Base-by-base conservation (phyloP, 2,329 filamentous ascomycete genomes). In the Aspergillus bombycis region DNA sequence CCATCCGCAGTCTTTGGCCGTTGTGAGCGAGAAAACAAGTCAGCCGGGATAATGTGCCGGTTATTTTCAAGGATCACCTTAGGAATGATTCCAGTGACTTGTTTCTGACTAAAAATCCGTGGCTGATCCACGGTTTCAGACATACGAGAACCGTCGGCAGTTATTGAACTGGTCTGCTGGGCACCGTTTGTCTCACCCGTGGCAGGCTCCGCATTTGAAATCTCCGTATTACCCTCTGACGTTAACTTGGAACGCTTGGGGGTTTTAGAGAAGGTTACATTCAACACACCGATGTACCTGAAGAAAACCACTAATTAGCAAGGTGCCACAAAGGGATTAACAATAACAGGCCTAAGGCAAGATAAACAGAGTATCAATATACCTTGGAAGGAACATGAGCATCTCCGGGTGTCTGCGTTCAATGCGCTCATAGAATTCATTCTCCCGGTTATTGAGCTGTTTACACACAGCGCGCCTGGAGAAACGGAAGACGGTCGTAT, bases 381-480 rank as follows among this genome's bases (percentile, higher is more conserved):
- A 82, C 79, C 94, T 93, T 68, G 95, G 95, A 67, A 99, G 84
- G 75, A 98, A 99, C 48, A 91, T 88, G 64, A 99, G 82, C 72
- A 99, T 85, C 74, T 97, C 91, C 67, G 93, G 92, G 78, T 99
- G 94, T 69, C 92, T 88, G 72, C 88, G 89, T 81, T 99, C 95
- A 72, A 98, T 92, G 60, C 90, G 95, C 79, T 99, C 95, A 78
- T 99, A 99, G 76, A 99, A 99, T 79, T 97, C 93, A 78, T 99
- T 99, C 76, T 99, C 95, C 73, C 94, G 88, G 77, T 97, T 99
- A 78, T 97, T 99, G 74, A 99, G 86, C 80, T 97, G 93, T 80
- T 99, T 99, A 84, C 95, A 99, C 12, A 99, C 94, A 61, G 95
- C 95, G 71, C 94, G 88, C 69, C 93, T 89, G 21, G 95, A 98